Conservation (phyloP, 2,329 filamentous ascomycete species). For the Aspergillaceae sp. region DNA sequence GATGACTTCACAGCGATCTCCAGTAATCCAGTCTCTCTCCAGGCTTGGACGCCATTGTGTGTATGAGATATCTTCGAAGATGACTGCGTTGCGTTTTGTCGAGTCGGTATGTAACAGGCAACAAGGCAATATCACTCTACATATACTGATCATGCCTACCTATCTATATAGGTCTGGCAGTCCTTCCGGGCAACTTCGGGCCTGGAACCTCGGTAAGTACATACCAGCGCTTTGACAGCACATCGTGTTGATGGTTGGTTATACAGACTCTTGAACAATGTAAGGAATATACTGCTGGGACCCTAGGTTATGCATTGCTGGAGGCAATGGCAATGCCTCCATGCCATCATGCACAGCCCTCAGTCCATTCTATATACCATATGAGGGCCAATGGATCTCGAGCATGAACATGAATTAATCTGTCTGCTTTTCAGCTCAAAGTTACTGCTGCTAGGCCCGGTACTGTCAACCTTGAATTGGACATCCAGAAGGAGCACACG, state of each 20-base stretch:
- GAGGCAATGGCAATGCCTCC: too few relatives aligned
- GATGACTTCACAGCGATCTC: constrained; percentile 12
- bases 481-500: constrained; percentile 57
- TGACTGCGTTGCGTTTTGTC: constrained; percentile 55
- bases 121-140: not conserved
- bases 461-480: constrained; percentile 55
- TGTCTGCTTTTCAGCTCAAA: constrained; percentile 40
- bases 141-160: not conserved
- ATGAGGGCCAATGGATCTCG: not conserved
- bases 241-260: constrained; percentile 5
- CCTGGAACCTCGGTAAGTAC: constrained; percentile 69
- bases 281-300: constrained; percentile 17
- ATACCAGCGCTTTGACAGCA: not conserved
- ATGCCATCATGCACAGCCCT: too few relatives aligned
- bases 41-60: too few relatives aligned
- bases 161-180: constrained; percentile 58
- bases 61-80: constrained; percentile 14
- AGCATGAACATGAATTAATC: constrained; percentile 1
- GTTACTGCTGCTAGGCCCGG: constrained; percentile 54
- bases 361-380: too few relatives aligned
- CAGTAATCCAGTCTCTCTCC: too few relatives aligned
- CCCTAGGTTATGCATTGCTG: too few relatives aligned
- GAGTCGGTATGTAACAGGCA: constrained; percentile 46
- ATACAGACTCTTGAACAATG: constrained; percentile 30
- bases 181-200: constrained; percentile 81